phyloP scores from a whole-genome alignment of 2,329 filamentous ascomycete species.

The Grosmannia serpens region DNA sequence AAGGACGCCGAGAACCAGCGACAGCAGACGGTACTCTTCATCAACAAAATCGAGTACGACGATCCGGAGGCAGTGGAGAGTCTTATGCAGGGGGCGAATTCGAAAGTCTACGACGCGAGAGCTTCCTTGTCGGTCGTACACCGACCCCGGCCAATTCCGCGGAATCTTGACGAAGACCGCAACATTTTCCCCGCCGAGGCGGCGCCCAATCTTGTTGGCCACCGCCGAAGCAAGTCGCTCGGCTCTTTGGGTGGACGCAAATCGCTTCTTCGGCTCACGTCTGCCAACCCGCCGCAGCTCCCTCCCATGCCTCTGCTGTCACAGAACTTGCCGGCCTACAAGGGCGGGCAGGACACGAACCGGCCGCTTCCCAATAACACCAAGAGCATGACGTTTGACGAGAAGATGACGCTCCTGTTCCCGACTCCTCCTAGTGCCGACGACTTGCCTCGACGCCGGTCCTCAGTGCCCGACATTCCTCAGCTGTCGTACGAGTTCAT shows the following conservation, averaged over 20 bases:
- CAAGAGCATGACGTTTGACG: constrained; percentile 46
- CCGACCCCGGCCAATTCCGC: constrained; percentile 44
- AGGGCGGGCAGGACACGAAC: constrained; percentile 10
- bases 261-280: constrained; percentile 30
- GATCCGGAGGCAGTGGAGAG: constrained; percentile 36
- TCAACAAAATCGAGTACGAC: constrained; percentile 45
- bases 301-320: constrained; percentile 43
- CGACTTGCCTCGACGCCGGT: constrained; percentile 16
- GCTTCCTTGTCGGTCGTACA: constrained; percentile 33
- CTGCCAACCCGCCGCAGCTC: constrained; percentile 36
- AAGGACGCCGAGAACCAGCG: constrained; percentile 18
- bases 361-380: constrained; percentile 39
- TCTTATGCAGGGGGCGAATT: constrained; percentile 33
- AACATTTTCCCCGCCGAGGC: constrained; percentile 35
- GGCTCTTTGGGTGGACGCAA: constrained; percentile 33
- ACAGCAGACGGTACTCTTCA: constrained; percentile 40
- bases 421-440: constrained; percentile 22
- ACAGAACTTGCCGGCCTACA: constrained; percentile 24
- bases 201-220: constrained; percentile 23
- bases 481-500: constrained; percentile 22
- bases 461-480: constrained; percentile 33
- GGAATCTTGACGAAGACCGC: constrained; percentile 33
- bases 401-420: constrained; percentile 44
- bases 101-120: constrained; percentile 11
- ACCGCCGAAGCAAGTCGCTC: constrained; percentile 38